Evolutionary conservation across 2,329 filamentous ascomycete genomes (phyloP), one percentile per base, ranked within the genome.

Genomic region (Penicillium capsulatum): DNA sequence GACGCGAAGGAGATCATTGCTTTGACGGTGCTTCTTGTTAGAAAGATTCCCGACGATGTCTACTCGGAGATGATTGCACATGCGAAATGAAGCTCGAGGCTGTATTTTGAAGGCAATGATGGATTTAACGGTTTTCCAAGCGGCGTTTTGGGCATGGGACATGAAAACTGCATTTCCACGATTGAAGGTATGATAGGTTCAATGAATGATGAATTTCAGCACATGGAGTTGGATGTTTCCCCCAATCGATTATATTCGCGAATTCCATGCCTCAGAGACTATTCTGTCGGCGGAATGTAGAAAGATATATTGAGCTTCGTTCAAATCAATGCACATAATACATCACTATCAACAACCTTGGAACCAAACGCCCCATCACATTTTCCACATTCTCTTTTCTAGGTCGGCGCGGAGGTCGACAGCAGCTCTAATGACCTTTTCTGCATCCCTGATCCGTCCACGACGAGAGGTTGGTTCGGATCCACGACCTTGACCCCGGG

Each of bases 21-120:
- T 31, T 78, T 94, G 40, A 91, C 91, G 1, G 81, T 96, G 53
- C 82, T 83, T 36, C 84, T 96, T 55, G 84, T 94, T 42, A 83
- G 84, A 54, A 92, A 90, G 72, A 89, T 98, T 38, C 91, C 92
- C 2, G 81, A 89, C 47, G 85, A 94, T 51, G 75, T 97, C 33
- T 98, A 96, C 60, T 81, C 84, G 35, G 87, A 95, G 62, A 88
- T 98, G 57, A 82, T 96, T 36, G 75, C 77, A 28, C 92, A 98
- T 64, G 91, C 91, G 5, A 84, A 68, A 51, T 69, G 51, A 54
- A 36, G 5, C 9, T 22, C 19, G 9, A 9, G 19, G 9, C 19
- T 22, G 19, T 22, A 22, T 22, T 22, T 22, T 22, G 19, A 22
- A 22, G 9, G 9, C 9, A 5, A 22, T 22, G 19, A 22, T 22